These are phyloP conservation scores for Podospora pseudocomata DNA, from an alignment of 495 filamentous ascomycete genomes.

Conservation along the genomic window DNA sequence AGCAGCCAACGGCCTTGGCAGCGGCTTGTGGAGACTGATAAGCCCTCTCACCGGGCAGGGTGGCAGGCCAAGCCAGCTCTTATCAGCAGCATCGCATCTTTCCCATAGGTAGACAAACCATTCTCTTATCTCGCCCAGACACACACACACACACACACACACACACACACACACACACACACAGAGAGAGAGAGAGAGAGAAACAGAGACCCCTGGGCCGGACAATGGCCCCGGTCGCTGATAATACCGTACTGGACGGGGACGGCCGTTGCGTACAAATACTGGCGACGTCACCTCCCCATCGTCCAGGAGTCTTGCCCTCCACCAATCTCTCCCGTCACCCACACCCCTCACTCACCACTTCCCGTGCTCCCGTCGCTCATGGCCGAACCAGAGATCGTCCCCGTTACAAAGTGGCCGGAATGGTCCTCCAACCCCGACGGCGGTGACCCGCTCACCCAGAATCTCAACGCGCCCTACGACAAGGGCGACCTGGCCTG, in stretches of 20 bases:
- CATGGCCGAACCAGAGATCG: conserved; percentile 15
- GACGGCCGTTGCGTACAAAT: conserved; percentile 7
- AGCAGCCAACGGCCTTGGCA: conserved; percentile 7
- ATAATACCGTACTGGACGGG: no score
- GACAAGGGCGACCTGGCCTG: conserved; percentile 23
- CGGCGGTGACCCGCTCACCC: conserved; percentile 21
- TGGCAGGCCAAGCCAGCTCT: not conserved
- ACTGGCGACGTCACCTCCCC: conserved; percentile 5
- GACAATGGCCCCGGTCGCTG: no score
- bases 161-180: not conserved
- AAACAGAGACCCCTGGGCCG: not conserved
- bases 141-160: not conserved
- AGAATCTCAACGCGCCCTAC: conserved; percentile 19
- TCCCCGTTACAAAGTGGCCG: conserved; percentile 21
- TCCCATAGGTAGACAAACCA: not conserved
- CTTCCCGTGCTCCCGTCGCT: not conserved
- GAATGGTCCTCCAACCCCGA: conserved; percentile 21
- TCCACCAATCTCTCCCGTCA: not conserved
- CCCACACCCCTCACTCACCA: not conserved
- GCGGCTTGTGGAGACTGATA: conserved; percentile 8
- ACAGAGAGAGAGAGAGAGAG: not conserved
- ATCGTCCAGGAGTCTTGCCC: not conserved
- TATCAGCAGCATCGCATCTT: conserved; percentile 9
- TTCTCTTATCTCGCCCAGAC: conserved; percentile 11
- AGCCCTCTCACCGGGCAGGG: not conserved